Percentiles rank a stretch among this genome's conserved stretches.
These are phyloP conservation scores for Mrakiaceae sp. DNA, from an alignment of 1,284 basidiomycete species.

Conservation along the genomic window DNA sequence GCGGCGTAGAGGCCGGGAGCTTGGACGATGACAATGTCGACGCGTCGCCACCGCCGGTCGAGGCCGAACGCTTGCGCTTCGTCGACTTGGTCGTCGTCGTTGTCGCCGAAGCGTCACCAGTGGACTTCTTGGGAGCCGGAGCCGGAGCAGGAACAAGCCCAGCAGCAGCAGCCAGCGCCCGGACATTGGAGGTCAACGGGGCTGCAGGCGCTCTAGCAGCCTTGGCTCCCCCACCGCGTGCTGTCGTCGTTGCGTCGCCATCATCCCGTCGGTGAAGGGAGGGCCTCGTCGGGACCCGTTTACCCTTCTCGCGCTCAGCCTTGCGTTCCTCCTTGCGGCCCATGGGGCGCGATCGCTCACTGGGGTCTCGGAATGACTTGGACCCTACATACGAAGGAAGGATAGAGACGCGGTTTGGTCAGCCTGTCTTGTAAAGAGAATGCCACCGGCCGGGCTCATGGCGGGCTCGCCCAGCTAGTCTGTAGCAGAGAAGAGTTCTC, in stretches of 20 bases:
- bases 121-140: not conserved
- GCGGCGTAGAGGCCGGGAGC: constrained; percentile 11
- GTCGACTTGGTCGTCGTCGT: constrained; percentile 23
- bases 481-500: constrained; percentile 2
- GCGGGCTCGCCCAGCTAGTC: constrained; percentile 1
- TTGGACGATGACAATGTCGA: not conserved
- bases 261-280: constrained; percentile 32
- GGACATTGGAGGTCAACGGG: constrained; percentile 23
- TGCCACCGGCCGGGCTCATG: not conserved
- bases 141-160: not conserved
- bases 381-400: not conserved
- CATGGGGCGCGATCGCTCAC: not conserved
- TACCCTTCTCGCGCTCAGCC: constrained; percentile 43
- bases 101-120: not conserved
- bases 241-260: no score
- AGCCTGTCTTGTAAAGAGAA: not conserved
- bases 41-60: not conserved
- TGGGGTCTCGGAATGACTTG: not conserved
- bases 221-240: no score
- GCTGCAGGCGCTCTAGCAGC: not conserved
- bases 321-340: constrained; percentile 53
- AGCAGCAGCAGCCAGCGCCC: not conserved
- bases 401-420: not conserved
- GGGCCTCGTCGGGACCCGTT: constrained; percentile 50
- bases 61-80: constrained; percentile 9